Evolutionary conservation across 805 yeast genomes (phyloP).

Genomic region (Metschnikowia borealis): DNA sequence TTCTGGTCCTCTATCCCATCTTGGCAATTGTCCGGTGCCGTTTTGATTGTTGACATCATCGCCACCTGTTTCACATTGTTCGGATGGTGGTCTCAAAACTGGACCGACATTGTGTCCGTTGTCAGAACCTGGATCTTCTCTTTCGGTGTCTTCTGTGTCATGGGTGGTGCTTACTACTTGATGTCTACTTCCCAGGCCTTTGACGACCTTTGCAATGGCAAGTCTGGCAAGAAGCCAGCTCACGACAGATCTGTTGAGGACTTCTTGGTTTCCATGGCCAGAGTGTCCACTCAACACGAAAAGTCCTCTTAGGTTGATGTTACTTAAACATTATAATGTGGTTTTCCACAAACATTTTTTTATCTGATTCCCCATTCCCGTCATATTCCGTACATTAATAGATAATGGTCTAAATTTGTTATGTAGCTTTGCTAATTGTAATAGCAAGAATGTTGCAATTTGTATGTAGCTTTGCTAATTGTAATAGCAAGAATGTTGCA

Average conservation of each 20-base stretch:
- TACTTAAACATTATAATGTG: slow-evolving; percentile 6
- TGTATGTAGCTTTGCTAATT: background rate
- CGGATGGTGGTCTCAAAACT: slow-evolving; percentile 98
- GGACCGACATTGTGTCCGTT: slow-evolving; percentile 94
- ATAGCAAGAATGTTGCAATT: background rate
- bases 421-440: background rate
- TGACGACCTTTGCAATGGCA: slow-evolving; percentile 83
- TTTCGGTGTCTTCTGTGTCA: slow-evolving; percentile 92
- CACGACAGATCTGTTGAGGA: slow-evolving; percentile 75
- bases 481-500: background rate
- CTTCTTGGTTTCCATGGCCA: slow-evolving; percentile 80
- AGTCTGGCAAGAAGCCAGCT: slow-evolving; percentile 53
- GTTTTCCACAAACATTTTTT: slow-evolving; percentile 8
- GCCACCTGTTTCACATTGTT: slow-evolving; percentile 90
- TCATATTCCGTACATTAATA: slow-evolving; percentile 28
- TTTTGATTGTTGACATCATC: slow-evolving; percentile 79
- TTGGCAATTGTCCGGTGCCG: slow-evolving; percentile 96
- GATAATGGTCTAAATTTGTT: slow-evolving; percentile 16
- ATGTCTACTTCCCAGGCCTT: slow-evolving; percentile 79
- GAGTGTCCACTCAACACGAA: slow-evolving; percentile 88
- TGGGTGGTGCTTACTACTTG: slow-evolving; percentile 95
- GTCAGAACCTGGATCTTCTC: slow-evolving; percentile 95
- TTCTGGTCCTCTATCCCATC: slow-evolving; percentile 97
- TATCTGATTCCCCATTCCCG: slow-evolving; percentile 26
- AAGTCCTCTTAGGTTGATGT: slow-evolving; percentile 52